Evolutionary conservation across 805 yeast species (phyloP), one percentile per base, ranked within the genome.

Genomic region (Spathaspora arborariae): DNA sequence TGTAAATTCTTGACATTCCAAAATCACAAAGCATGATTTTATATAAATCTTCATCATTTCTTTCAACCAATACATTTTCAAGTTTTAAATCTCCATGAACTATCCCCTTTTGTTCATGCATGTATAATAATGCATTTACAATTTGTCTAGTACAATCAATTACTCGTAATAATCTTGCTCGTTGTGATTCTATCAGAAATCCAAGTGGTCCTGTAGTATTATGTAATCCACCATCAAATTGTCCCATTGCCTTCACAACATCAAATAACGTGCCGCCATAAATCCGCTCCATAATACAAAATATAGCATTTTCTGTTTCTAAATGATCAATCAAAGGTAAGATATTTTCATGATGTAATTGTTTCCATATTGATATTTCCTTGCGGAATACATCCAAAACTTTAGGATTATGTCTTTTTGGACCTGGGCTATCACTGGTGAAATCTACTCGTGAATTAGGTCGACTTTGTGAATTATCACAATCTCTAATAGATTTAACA

Each of bases 21-120:
- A 91, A 91, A 65, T 91, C 98, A 66, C 97, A 88, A 5, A 91
- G 60, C 20, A 84, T 59, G 51, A 88, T 71, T 39, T 67, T 68
- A 41, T 55, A 53, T 7, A 40, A 13, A 18, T 70, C 67, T 7
- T 55, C 47, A 24, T 50, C 55, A 27, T 46, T 51, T 34, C 58
- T 58, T 50, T 82, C 82, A 21, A 88, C 62, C 39, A 88, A 67
- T 50, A 92, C 86, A 58, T 88, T 88, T 56, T 88, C 96, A 39
- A 88, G 71, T 64, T 88, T 88, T 41, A 88, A 63, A 65, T 88
- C 96, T 2, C 96, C 91, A 57, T 88, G 96, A 7, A 84, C 86
- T 26, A 87, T 72, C 1, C 82, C 79, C 54, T 68, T 66, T 15
- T 62, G 66, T 5, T 74, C 70, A 50, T 75, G 78, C 78, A 89